Conservation (phyloP, 2,329 filamentous ascomycete species). For the Cercospora brassicicola region DNA sequence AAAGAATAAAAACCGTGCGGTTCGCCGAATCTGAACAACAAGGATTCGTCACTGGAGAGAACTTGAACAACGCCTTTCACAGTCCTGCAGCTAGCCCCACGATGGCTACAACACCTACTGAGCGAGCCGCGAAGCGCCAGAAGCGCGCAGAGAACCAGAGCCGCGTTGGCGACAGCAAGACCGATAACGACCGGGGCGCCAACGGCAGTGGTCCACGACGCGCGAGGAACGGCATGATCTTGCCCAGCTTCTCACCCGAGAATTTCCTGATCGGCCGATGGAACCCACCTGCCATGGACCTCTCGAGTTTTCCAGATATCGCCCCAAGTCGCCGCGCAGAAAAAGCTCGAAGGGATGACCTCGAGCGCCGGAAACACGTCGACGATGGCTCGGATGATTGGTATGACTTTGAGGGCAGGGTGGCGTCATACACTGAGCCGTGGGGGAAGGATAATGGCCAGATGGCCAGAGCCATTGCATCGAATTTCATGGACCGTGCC, state of each 20-base stretch:
- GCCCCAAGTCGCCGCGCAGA: constrained; percentile 11
- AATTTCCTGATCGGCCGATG: constrained; percentile 24
- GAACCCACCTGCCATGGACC: constrained; percentile 9
- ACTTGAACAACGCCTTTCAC: neutral
- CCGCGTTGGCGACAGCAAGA: neutral
- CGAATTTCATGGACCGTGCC: constrained; percentile 25
- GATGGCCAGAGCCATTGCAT: constrained; percentile 19
- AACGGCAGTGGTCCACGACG: neutral
- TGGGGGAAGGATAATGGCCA: constrained; percentile 1
- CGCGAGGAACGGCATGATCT: constrained; percentile 4
- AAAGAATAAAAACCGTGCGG: neutral
- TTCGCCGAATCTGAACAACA: neutral
- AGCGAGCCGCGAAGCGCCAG: constrained; percentile 2
- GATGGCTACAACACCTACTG: neutral
- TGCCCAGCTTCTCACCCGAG: constrained; percentile 5
- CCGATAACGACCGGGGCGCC: neutral
- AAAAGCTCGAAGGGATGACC: constrained; percentile 17
- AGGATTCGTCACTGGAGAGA: neutral
- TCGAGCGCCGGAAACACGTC: neutral
- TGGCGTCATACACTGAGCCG: neutral
- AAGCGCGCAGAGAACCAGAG: neutral
- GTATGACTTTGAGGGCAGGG: constrained; percentile 20
- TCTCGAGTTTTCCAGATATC: constrained; percentile 1
- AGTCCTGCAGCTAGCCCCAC: neutral
- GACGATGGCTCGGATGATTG: constrained; percentile 29